A percentile compares a stretch with the other conserved stretches of the same genome.
Conservation (phyloP, 805 yeast species). For the Yarrowia deformans region DNA sequence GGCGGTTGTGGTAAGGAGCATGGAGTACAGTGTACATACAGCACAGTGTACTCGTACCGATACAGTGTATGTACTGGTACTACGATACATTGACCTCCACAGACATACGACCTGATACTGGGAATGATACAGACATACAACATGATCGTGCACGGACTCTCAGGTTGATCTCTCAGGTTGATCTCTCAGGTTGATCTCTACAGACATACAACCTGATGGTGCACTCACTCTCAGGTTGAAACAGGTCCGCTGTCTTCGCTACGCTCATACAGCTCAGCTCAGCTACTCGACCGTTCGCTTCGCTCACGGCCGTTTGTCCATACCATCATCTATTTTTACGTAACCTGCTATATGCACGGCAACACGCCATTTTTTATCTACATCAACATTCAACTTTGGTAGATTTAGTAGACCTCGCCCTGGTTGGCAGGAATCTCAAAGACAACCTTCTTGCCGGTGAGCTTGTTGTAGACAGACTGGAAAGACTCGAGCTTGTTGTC, state of each 20-base stretch:
- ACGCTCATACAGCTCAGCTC: background rate
- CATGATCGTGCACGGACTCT: too few species aligned
- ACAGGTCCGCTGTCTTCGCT: background rate
- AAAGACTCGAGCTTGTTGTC: slow-evolving; percentile 99
- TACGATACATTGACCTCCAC: too few species aligned
- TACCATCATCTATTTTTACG: slow-evolving; percentile 38
- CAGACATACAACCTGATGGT: too few species aligned
- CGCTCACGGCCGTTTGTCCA: background rate
- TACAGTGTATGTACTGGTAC: too few species aligned
- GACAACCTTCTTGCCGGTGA: slow-evolving; percentile 99
- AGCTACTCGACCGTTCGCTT: background rate
- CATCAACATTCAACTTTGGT: background rate
- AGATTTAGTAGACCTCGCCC: slow-evolving; percentile 51
- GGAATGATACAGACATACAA: too few species aligned
- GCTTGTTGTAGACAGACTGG: slow-evolving; percentile 98
- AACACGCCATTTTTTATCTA: slow-evolving; percentile 30
- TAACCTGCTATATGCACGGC: slow-evolving; percentile 33
- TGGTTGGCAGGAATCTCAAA: slow-evolving; percentile 78
- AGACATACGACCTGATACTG: too few species aligned
- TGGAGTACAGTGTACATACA: too few species aligned
- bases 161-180: too few species aligned
- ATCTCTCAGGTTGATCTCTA: too few species aligned
- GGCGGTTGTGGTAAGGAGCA: too few species aligned
- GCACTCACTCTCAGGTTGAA: too few species aligned
- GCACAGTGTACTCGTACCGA: too few species aligned